Evolutionary conservation across 306 rosid species (phyloP), one percentile per base, ranked within the genome.

Genomic region (Prunus mume): DNA sequence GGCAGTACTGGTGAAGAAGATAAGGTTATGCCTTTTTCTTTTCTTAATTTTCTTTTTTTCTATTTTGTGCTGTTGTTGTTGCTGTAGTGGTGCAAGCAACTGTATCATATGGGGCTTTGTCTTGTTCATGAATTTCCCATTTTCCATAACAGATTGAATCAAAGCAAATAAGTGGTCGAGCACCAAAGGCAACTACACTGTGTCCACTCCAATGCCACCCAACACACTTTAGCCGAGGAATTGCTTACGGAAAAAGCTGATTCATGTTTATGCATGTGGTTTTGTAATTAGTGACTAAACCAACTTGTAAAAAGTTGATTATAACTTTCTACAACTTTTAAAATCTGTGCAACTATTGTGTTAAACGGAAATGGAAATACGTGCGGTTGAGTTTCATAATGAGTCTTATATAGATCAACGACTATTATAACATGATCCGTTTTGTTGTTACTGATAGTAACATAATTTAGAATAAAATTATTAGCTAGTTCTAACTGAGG

Each of bases 1-100:
- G 34, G 43, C 67, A 38, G 72, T 20, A 69, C 34, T 71, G 71
- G 46, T 9, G 80, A 72, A 81, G 62, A 66, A 73, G 84, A 88
- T 81, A 81, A 85, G 90, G 85, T 76, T 60, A 63, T 67, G 75
- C 41, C 47, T 12, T 61, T 62, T 64, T 75, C 76, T 38, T 77
- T 30, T 80, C 52, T n/a, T 32, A 32, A 32, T 4, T 32, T 32
- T 32, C 6, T 24, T 30, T n/a, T 76, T 17, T 50, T 65, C 27
- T 38, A 5, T 12, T 11, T 68, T 55, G 61, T 32, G 2, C 28
- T 28, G 28, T 6, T 55, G 69, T 13, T 68, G 56, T 65, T 83
- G 62, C 77, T 65, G 61, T 65, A 47, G 77, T 84, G 47, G 83
- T 74, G 68, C 76, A 81, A 73, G 75, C 84, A 69, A 46, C 73